Base-by-base conservation (phyloP, 164 flowering plant genomes). In the Annona cherimola region DNA sequence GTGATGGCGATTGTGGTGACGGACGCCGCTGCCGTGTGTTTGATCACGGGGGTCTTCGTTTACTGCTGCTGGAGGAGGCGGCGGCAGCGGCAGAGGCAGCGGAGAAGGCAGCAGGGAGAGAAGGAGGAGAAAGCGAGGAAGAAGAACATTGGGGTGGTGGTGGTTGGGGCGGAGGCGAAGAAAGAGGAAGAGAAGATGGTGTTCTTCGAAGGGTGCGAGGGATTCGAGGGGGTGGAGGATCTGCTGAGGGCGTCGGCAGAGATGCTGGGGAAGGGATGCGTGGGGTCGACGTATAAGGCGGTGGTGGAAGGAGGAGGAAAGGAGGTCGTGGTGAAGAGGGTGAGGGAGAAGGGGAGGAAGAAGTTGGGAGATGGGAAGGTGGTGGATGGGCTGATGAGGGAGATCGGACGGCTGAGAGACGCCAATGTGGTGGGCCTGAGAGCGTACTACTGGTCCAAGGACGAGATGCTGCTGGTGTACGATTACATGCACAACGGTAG, bases 211-310 rank as follows among this genome's bases (percentile, higher is more conserved):
- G 88, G 86, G 72, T 76, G 78, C 66, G 75, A 72, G 67, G 79
- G 81, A 5, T 77, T 78, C 18, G 39, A 61, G 59, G 66, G 71
- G 39, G 80, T 85, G 66, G 85, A 79, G 40, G 86, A 84, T 63
- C 63, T 88, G 75, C 74, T 88, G 80, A 83, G 74, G 12, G 79
- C 85, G 4, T 85, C 88, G 3, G 89, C 89, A 5, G 88, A 86
- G 69, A 79, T 88, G 82, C 66, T 88, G 61, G 92, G 92, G 50
- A 85, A 83, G 67, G 89, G 92, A 43, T 68, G 74, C 39, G 77
- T 84, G 42, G 92, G 92, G 73, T 76, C 83, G 42, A 80, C 85
- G 2, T 88, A 85, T 70, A 86, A 83, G 76, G 90, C 83, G 45
- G 76, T 73, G 77, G 72, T 81, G 82, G 87, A 80, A 12, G 82